These are phyloP conservation scores for Claviceps spartinae DNA, from an alignment of 2,329 filamentous ascomycete species.

Conservation along the genomic window DNA sequence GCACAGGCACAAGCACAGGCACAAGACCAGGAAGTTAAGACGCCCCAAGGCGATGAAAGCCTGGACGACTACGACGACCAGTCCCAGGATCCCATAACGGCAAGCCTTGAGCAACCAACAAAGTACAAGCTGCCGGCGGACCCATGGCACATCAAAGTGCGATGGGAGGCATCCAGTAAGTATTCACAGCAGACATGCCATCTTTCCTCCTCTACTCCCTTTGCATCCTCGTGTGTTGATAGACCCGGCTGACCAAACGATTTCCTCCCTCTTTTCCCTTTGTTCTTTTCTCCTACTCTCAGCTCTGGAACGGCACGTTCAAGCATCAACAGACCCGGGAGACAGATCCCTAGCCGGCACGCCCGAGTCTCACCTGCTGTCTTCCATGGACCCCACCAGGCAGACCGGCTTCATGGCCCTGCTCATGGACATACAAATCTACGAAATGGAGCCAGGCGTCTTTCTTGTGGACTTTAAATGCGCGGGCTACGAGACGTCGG, in stretches of 20 bases:
- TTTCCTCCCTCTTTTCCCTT: not conserved
- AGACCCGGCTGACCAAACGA: too few relatives aligned
- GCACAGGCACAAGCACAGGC: constrained; percentile 6
- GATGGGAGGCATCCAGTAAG: constrained; percentile 74
- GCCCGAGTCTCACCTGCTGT: constrained; percentile 26
- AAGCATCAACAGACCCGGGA: constrained; percentile 1
- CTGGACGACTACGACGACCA: constrained; percentile 26
- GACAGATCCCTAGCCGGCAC: constrained; percentile 11
- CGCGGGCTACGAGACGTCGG: constrained; percentile 75
- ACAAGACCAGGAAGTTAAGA: constrained; percentile 23
- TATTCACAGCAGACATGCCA: constrained; percentile 14
- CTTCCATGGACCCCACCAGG: constrained; percentile 22
- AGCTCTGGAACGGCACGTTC: constrained; percentile 7
- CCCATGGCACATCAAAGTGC: constrained; percentile 85
- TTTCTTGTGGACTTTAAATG: constrained; percentile 99
- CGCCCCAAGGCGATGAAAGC: constrained; percentile 24
- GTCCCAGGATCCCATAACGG: constrained; percentile 21
- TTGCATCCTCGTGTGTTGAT: too few relatives aligned
- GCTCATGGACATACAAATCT: constrained; percentile 91
- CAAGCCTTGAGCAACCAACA: constrained; percentile 36
- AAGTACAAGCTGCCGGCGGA: constrained; percentile 83
- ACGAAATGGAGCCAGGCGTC: constrained; percentile 81
- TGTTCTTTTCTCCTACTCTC: not conserved
- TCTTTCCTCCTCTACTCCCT: not conserved
- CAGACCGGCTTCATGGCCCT: constrained; percentile 65